Evolutionary conservation across 2,329 filamentous ascomycete species (phyloP).

Genomic region (Paraphoma chrysanthemicola): DNA sequence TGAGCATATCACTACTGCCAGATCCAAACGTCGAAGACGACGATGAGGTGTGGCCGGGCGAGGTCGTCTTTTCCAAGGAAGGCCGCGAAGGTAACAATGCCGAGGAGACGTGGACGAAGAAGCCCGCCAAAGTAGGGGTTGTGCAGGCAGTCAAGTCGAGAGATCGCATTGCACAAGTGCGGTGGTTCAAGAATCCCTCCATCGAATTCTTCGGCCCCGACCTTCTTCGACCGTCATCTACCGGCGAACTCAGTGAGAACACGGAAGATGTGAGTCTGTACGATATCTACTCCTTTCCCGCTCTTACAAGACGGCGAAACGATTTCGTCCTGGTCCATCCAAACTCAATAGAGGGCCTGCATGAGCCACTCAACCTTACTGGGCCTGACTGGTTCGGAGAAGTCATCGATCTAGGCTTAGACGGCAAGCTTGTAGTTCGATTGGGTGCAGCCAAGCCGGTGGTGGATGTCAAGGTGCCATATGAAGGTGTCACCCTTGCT

Average conservation of each 20-base stretch:
- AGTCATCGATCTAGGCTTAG: constrained; percentile 60
- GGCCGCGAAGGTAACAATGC: constrained; percentile 19
- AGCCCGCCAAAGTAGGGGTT: constrained; percentile 61
- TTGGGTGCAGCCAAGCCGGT: constrained; percentile 58
- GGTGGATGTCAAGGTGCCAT: constrained; percentile 57
- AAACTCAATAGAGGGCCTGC: constrained; percentile 18
- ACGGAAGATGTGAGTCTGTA: constrained; percentile 65
- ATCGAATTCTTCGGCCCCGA: constrained; percentile 43
- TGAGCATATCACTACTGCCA: constrained; percentile 55
- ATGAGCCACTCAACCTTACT: constrained; percentile 17
- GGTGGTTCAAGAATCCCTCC: constrained; percentile 57
- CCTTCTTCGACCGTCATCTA: constrained; percentile 52
- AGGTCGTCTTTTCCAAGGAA: constrained; percentile 60
- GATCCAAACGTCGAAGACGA: constrained; percentile 61
- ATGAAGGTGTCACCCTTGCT: constrained; percentile 59
- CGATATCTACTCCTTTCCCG: constrained; percentile 61
- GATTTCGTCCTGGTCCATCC: constrained; percentile 62
- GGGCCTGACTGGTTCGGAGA: constrained; percentile 63
- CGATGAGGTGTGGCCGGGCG: constrained; percentile 64
- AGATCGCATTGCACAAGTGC: constrained; percentile 63
- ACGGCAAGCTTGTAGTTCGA: constrained; percentile 62
- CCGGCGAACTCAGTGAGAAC: constrained; percentile 51
- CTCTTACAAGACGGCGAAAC: constrained; percentile 56
- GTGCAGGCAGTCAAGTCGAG: constrained; percentile 62
- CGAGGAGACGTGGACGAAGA: constrained; percentile 40